Conservation (phyloP, 148 eudicot genomes). For the Euryodendron excelsum region DNA sequence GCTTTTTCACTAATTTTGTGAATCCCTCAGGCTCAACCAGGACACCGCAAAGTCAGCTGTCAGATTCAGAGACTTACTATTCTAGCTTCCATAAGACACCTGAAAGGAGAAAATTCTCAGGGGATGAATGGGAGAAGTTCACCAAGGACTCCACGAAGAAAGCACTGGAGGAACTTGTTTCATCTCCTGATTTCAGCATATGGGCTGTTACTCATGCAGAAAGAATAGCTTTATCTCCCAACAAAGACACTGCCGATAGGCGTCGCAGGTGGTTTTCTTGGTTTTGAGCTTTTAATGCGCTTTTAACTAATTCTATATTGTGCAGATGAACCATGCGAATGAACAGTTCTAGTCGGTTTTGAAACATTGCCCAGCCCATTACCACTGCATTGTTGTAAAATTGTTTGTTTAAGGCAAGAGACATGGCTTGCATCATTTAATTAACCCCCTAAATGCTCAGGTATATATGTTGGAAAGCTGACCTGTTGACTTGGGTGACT, state of each 20-base stretch:
- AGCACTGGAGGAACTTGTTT: slow-evolving; percentile 78
- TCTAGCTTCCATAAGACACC: slow-evolving; percentile 75
- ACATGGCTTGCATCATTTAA: not conserved
- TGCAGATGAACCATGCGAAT: not conserved
- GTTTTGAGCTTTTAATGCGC: slow-evolving; percentile 28
- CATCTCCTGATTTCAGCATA: slow-evolving; percentile 80
- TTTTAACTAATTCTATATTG: not conserved
- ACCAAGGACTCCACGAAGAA: slow-evolving; percentile 74
- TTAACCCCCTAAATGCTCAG: too few species aligned
- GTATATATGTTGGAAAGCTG: too few species aligned
- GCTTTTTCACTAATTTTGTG: slow-evolving; percentile 9
- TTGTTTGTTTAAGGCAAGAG: not conserved
- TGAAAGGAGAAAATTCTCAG: slow-evolving; percentile 50
- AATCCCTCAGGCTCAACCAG: slow-evolving; percentile 36
- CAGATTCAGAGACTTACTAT: slow-evolving; percentile 55
- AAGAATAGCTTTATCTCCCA: slow-evolving; percentile 68
- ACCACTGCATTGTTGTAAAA: slow-evolving; percentile 3
- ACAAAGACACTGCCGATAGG: slow-evolving; percentile 27
- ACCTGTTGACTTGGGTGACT: too few species aligned
- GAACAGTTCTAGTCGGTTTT: not conserved
- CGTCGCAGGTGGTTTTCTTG: slow-evolving; percentile 50
- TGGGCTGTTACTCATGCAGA: slow-evolving; percentile 95
- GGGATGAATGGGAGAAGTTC: slow-evolving; percentile 71
- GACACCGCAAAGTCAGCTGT: slow-evolving; percentile 26
- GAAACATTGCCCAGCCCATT: not conserved